Percentiles rank a stretch among this genome's conserved stretches.
phyloP scores from a whole-genome alignment of 202 grass and related monocot species.

The Bolboschoenoplectus hybrid region DNA sequence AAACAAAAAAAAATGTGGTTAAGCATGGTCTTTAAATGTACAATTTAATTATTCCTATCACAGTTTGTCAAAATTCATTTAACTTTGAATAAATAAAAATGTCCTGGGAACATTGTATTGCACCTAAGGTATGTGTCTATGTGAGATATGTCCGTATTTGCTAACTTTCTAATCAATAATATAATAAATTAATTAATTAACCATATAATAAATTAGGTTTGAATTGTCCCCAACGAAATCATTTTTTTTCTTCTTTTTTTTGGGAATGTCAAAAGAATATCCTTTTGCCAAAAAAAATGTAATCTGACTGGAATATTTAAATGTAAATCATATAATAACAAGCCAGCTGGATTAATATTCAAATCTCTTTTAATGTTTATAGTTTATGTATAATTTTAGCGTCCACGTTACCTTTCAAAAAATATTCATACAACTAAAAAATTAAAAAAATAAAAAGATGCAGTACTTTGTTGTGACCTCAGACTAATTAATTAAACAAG shows the following conservation, averaged over 20 bases:
- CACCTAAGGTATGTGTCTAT: too few species aligned
- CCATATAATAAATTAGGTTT: conserved; percentile 23
- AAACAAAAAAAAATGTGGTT: too few species aligned
- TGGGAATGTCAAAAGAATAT: conserved; percentile 34
- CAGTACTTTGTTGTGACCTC: neutral
- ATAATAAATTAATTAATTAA: neutral
- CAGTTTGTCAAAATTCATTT: too few species aligned
- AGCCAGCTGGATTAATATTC: conserved; percentile 8
- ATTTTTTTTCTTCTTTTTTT: neutral
- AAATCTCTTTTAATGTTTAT: neutral
- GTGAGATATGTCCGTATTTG: neutral
- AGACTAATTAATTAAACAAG: neutral
- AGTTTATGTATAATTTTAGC: neutral
- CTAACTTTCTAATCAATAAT: neutral
- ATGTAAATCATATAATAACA: conserved; percentile 1
- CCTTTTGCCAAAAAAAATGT: neutral
- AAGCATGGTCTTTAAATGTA: too few species aligned
- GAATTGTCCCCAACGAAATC: neutral
- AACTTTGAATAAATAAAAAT: too few species aligned
- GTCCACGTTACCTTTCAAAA: neutral
- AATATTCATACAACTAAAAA: neutral
- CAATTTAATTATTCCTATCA: too few species aligned
- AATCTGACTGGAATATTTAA: neutral
- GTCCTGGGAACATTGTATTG: too few species aligned
- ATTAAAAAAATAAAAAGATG: neutral